These are phyloP conservation scores for Eimeria maxima DNA, from an alignment of 169 alveolate species.

Conservation along the genomic window DNA sequence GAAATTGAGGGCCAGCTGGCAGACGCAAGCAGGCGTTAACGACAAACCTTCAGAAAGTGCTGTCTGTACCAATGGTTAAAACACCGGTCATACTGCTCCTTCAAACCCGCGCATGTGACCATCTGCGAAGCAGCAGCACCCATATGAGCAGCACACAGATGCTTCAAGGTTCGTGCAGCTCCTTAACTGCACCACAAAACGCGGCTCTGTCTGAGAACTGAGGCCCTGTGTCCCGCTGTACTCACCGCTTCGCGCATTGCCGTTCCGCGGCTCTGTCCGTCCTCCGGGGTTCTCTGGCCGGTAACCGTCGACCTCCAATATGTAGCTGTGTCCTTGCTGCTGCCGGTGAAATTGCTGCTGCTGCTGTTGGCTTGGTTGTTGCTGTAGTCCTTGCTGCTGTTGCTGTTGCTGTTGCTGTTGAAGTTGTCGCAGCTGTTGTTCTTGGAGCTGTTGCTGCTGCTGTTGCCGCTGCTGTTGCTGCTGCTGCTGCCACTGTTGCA, in stretches of 20 bases:
- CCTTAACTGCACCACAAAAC: no score
- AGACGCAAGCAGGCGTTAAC: no score
- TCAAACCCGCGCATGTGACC: slow-evolving; percentile 64
- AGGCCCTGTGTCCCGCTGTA: background rate
- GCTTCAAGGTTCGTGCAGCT: background rate
- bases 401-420: background rate
- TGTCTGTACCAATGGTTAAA: slow-evolving; percentile 81
- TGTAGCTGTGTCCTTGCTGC: background rate
- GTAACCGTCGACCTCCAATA: background rate
- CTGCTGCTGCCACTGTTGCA: background rate
- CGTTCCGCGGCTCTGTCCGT: slow-evolving; percentile 24
- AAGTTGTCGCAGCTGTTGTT: background rate
- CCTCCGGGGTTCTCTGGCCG: slow-evolving; percentile 45
- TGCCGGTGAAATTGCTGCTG: background rate
- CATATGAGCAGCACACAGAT: no score
- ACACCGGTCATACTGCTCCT: slow-evolving; percentile 78
- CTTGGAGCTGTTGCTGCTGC: background rate
- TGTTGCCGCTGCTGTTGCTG: background rate
- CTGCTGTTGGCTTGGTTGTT: background rate
- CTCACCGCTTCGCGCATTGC: slow-evolving; percentile 74
- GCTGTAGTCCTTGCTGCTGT: background rate
- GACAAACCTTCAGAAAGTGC: slow-evolving; percentile 60
- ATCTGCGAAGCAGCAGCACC: slow-evolving; percentile 46
- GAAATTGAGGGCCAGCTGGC: no score
- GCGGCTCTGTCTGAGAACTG: background rate